Evolutionary conservation across 257 asterid species (phyloP), one percentile per base, ranked within the genome.

Genomic region (Knoxia roxburghii): DNA sequence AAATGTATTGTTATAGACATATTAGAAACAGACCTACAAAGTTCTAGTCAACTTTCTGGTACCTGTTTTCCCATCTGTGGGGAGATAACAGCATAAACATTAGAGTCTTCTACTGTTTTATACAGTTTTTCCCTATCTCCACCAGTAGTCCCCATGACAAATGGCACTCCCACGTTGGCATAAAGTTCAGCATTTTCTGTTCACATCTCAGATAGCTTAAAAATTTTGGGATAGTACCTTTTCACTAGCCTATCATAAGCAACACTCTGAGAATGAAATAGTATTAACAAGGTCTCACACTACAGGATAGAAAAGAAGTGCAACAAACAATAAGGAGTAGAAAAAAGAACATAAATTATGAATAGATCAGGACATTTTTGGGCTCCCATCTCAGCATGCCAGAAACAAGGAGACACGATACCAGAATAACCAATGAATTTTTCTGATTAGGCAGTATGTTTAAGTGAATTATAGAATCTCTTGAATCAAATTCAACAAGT

Each of bases 21-120:
- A 50, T 65, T 24, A 53, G 37, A 54, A 48, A 23, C 51, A 49
- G 27, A 5, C 46, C 43, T 37, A 14, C 9, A 45, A 51, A 29
- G 59, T 4, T 11, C 33, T 32, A 43, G 29, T 37, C 26, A 32
- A 53, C 15, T 57, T 64, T 57, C 61, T 17, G 52, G 66, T 79
- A 93, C 99, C 99, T 93, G 99, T 78, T 93, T 93, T 68, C 99
- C 99, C 99, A 93, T 93, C 83, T 93, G 99, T n/a, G 99, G 99
- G 45, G 99, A 93, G 83, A 93, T 93, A 71, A 93, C 95, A 71
- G 96, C 97, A 84, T 85, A 88, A 58, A 73, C 75, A 52, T 83
- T 85, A 7, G 99, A 85, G 68, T 84, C 92, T 32, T 68, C 68
- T n/a, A 88, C 95, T 49, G 95, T 86, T 78, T 90, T 90, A 72